Conservation (phyloP, 192 early-diverging fungal genomes). For the Backusella luteola region DNA sequence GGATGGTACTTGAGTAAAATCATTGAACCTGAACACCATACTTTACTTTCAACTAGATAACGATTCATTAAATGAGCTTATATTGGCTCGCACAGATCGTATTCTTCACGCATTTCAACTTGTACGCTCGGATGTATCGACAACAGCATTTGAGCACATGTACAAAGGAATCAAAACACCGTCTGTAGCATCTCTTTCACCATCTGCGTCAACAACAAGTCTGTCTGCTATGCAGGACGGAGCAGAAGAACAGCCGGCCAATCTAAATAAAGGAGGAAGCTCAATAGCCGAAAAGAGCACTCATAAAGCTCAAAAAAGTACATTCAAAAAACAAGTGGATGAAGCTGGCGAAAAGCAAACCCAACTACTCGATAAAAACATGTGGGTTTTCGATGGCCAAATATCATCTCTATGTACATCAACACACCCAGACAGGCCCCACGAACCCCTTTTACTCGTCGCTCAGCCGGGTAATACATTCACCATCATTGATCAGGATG, state of each 20-base stretch:
- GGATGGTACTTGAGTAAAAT: neutral
- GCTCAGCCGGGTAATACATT: constrained; percentile 54
- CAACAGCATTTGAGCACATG: constrained; percentile 7
- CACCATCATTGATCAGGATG: constrained; percentile 42
- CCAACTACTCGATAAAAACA: constrained; percentile 39
- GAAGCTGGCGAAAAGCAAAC: neutral
- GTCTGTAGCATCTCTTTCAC: constrained; percentile 16
- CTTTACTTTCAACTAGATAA: constrained; percentile 39
- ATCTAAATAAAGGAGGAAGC: neutral
- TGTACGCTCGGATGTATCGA: constrained; percentile 18
- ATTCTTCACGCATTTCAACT: constrained; percentile 51
- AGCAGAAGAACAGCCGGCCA: neutral
- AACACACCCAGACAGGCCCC: constrained; percentile 36
- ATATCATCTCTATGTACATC: constrained; percentile 50
- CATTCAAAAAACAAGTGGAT: neutral
- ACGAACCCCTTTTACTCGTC: constrained; percentile 46
- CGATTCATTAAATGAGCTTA: constrained; percentile 53
- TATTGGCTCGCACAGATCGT: constrained; percentile 56
- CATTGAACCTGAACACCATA: neutral
- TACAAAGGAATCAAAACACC: constrained; percentile 8
- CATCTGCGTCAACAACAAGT: constrained; percentile 21
- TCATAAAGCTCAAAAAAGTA: neutral
- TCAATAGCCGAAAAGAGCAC: neutral
- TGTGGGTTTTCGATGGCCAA: constrained; percentile 57
- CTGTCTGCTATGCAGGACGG: neutral